Evolutionary conservation across 345 rosid genomes (phyloP).

Genomic region (Lumnitzera racemosa): DNA sequence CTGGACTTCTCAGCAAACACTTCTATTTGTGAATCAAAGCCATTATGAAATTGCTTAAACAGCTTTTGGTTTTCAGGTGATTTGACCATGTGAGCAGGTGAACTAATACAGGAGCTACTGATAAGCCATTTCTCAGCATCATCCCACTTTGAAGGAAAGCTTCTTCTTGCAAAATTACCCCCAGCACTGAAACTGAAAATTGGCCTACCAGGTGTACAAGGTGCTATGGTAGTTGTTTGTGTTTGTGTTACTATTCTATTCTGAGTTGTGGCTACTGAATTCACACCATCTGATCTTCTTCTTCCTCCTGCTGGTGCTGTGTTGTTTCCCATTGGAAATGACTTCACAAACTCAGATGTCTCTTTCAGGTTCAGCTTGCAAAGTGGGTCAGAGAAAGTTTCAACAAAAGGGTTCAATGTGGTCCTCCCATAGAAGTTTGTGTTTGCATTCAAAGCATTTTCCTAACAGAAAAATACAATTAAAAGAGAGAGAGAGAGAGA

Average conservation of each 20-base stretch:
- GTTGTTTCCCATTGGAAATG: conserved; percentile 40
- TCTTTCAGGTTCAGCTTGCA: conserved; percentile 71
- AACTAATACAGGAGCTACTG: conserved; percentile 44
- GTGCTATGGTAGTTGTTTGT: conserved; percentile 46
- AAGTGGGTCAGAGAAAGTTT: conserved; percentile 45
- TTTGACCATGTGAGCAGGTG: conserved; percentile 57
- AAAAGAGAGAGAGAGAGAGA: neutral
- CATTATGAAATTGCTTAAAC: conserved; percentile 22
- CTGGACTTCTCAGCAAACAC: conserved; percentile 62
- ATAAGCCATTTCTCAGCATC: conserved; percentile 93
- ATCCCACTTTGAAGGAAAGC: conserved; percentile 91
- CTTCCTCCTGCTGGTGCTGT: conserved; percentile 21
- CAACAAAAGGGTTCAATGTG: conserved; percentile 50
- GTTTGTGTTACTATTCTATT: conserved; percentile 40
- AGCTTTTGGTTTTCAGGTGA: conserved; percentile 23
- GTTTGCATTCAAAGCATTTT: conserved; percentile 20
- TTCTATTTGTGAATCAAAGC: conserved; percentile 30
- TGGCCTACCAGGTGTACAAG: conserved; percentile 78
- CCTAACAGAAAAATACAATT: neutral
- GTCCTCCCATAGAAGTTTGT: conserved; percentile 24
- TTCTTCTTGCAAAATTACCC: conserved; percentile 45
- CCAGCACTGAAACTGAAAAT: conserved; percentile 56
- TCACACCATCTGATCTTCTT: neutral
- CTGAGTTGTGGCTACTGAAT: conserved; percentile 34
- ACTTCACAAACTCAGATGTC: conserved; percentile 62